phyloP scores from a whole-genome alignment of 176 grass and related monocot genomes.

The barley (Hordeum vulgare) region MorexV3_pseudomolecules_assembly NC_058520.1:594775942-594776441 shows the following conservation, averaged over 20 bases:
- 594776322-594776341: slow-evolving; percentile 63
- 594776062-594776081: slow-evolving; percentile 74
- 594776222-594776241: slow-evolving; percentile 9
- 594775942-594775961: slow-evolving; percentile 1
- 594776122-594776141: slow-evolving; percentile 90
- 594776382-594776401: slow-evolving; percentile 90
- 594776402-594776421: slow-evolving; percentile 85
- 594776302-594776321: slow-evolving; percentile 75
- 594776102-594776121: slow-evolving; percentile 92
- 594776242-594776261: slow-evolving; percentile 15
- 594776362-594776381: slow-evolving; percentile 64
- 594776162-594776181: slow-evolving; percentile 51
- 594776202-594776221: slow-evolving; percentile 44
- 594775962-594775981: not conserved
- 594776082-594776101: slow-evolving; percentile 99
- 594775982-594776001: slow-evolving; percentile 75
- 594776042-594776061: slow-evolving; percentile 73
- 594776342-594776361: slow-evolving; percentile 96
- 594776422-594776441: slow-evolving; percentile 89
- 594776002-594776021: slow-evolving; percentile 96
- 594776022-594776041: slow-evolving; percentile 96
- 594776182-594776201: slow-evolving; percentile 44
- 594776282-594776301: slow-evolving; percentile 61
- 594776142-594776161: slow-evolving; percentile 87
- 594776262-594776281: slow-evolving; percentile 18